Evolutionary conservation across 108 stramenopile species (phyloP), one percentile per base, ranked within the genome.

Genomic region (Pseudonitzschia multiseries): DNA sequence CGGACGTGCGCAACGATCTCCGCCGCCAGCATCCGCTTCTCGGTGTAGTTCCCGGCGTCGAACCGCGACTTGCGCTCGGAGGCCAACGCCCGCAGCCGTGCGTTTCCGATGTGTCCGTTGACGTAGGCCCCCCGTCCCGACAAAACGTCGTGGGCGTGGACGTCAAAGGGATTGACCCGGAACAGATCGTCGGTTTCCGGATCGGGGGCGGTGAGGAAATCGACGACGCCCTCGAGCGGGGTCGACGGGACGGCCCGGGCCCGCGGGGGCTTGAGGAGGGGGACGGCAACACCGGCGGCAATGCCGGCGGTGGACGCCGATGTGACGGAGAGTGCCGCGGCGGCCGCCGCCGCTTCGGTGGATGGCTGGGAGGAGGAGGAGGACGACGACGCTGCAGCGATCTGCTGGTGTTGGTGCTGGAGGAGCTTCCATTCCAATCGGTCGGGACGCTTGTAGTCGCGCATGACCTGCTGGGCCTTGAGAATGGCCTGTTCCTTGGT

Each of bases 401-500:
- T 14, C 3, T 20, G 33, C 32, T 31, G 57, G 4, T 22, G 18
- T 18, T 48, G 66, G 5, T 67, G 66, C 28, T 67, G 66, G 21
- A 40, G 44, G 74, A 65, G 33, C 68, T 71, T 48, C 74, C 59
- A 71, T 82, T 85, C 87, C 57, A 89, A 56, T 32, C 88, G 83
- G 79, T 92, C 90, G 0, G 88, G 90, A 33, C 90, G 90, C 43
- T 86, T 84, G 63, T 87, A 84, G 68, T 92, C 90, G 22, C 90
- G 71, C 85, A 92, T 92, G 44, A 92, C 90, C 57, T 86, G 88
- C 50, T 82, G 81, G 14, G 87, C 86, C 72, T 92, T 92, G 21
- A 83, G 80, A 43, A 89, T 83, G 27, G 88, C 85, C 60, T 81
- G 82, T 68, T 92, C 88, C 33, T 71, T 78, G 21, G 80, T 82